Evolutionary conservation across 768 basidiomycete genomes (phyloP), one percentile per base, ranked within the genome.

Genomic region (Mycena latifolia): DNA sequence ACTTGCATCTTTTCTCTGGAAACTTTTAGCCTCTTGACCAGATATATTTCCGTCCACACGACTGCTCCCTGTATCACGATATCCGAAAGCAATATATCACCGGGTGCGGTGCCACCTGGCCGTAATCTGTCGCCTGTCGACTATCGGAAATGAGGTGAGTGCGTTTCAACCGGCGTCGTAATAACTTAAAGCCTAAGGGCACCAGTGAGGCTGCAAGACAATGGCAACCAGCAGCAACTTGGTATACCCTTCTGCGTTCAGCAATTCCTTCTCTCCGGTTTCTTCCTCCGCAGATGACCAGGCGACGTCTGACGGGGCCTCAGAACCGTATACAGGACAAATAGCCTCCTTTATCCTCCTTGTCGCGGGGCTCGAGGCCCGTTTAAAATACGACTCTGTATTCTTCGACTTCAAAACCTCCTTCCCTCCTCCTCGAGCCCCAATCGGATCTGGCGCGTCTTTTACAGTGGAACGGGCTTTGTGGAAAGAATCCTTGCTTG

Each of bases 311-410:
- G n/a, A 22, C 8, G 43, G 4, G 5, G 7, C 43, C n/a, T 45
- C 43, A 7, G 8, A n/a, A 22, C 45, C 18, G 15, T 48, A 47
- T 37, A 59, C 45, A 2, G 65, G 48, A n/a, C 65, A 66, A 12
- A 31, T 66, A 8, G 58, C 65, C 4, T 54, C 58, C 12, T 66
- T 66, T 29, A 54, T 66, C 35, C 41, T 60, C 14, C 59, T 66
- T 10, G 45, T 66, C 12, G 22, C 65, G 15, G 33, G 59, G 5
- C 58, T 66, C 1, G 65, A 66, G 24, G 58, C 50, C 43, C 29
- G 14, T 14, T 37, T 66, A 22, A 43, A 46, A 25, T 22, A 52
- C 27, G 65, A 66, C 27, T 45, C 59, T 22, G 17, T 65, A 4
- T 25, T 55, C 33, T 55, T 66, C 50, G 24, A 55, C 54, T 27